phyloP scores from a whole-genome alignment of 495 filamentous ascomycete species.

The Daldinia concentrica region DNA sequence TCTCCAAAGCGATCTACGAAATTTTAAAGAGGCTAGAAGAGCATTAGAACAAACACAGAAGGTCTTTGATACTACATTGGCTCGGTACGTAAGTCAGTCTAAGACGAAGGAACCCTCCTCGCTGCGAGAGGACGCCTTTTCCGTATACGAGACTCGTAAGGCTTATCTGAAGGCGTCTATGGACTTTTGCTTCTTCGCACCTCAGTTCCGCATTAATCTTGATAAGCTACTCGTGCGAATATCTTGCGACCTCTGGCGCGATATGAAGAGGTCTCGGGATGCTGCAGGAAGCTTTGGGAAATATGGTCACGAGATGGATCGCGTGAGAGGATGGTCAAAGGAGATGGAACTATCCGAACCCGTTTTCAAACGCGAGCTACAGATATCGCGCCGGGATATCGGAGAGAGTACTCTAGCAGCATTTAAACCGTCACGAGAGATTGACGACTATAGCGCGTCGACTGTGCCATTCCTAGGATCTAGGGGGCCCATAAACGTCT shows the following conservation, averaged over 20 bases:
- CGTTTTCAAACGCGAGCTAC: constrained; percentile 79
- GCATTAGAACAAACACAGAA: constrained; percentile 82
- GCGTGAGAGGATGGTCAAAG: constrained; percentile 88
- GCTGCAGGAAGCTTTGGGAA: constrained; percentile 67
- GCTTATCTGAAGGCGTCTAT: constrained; percentile 89
- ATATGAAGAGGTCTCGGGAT: constrained; percentile 75
- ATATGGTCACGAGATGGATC: constrained; percentile 81
- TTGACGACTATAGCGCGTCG: constrained; percentile 89
- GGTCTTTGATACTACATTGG: constrained; percentile 78
- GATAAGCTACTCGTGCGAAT: constrained; percentile 86
- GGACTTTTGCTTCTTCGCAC: constrained; percentile 89
- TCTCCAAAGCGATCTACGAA: constrained; percentile 71
- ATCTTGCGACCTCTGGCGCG: constrained; percentile 85
- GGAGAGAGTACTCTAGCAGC: constrained; percentile 78
- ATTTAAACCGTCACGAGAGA: constrained; percentile 82
- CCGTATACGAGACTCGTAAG: constrained; percentile 92
- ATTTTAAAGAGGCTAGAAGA: constrained; percentile 75
- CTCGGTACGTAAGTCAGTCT: constrained; percentile 81
- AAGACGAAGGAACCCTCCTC: constrained; percentile 94
- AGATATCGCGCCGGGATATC: constrained; percentile 80
- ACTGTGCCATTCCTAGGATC: constrained; percentile 87
- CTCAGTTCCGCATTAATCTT: constrained; percentile 79
- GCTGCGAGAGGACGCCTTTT: constrained; percentile 92
- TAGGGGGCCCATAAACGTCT: constrained; percentile 68
- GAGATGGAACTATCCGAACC: constrained; percentile 89